A percentile compares a stretch with the other conserved stretches of the same genome.
Evolutionary conservation across 192 early-diverging fungal species (phyloP).

Genomic region (Funneliformis mosseae): DNA sequence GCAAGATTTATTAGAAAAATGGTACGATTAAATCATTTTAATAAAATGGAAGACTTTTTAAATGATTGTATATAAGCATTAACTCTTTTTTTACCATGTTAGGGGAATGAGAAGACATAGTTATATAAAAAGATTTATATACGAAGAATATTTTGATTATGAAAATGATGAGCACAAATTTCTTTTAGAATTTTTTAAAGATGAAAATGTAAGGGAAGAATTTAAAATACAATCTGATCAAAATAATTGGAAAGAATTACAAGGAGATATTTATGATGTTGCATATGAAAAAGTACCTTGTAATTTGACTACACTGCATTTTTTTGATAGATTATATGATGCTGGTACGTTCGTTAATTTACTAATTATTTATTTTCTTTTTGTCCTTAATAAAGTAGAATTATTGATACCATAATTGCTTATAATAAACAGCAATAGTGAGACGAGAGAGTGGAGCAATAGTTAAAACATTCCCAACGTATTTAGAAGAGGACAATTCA

Average conservation of each 20-base stretch:
- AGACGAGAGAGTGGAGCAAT: background rate
- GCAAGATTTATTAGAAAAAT: conserved; percentile 8
- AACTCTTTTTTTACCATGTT: background rate
- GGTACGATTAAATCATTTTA: background rate
- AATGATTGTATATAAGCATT: background rate
- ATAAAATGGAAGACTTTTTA: too few species aligned
- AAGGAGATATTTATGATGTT: background rate
- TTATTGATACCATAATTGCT: background rate
- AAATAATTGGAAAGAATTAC: background rate
- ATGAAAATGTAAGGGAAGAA: background rate
- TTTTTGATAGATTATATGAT: conserved; percentile 11
- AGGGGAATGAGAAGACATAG: conserved; percentile 3
- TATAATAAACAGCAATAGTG: background rate
- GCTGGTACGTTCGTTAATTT: background rate
- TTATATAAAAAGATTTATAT: conserved; percentile 10
- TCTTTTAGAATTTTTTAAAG: background rate
- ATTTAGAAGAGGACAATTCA: background rate
- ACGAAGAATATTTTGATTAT: conserved; percentile 7
- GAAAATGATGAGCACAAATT: background rate
- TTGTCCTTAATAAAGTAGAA: background rate
- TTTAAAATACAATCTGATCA: background rate
- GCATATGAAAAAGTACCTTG: background rate
- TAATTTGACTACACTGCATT: background rate
- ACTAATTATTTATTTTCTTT: background rate
- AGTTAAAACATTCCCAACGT: background rate